A percentile compares a stretch with the other conserved stretches of the same genome.
Conservation (phyloP, 2,329 filamentous ascomycete species). For the Exserohilum rostratum region DNA sequence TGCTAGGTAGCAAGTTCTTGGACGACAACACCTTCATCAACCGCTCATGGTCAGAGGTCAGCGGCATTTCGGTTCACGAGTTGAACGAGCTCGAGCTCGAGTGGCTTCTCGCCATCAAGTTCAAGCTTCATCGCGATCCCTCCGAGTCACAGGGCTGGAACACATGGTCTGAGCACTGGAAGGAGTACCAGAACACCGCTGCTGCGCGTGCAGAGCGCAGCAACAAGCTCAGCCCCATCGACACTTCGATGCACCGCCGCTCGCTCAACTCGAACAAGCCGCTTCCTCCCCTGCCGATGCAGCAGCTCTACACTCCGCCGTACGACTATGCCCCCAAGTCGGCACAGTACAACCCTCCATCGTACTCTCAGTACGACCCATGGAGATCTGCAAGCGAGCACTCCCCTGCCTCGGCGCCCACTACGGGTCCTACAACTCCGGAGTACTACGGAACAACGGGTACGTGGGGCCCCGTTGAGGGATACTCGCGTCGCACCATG, state of each 20-base stretch:
- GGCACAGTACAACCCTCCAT: constrained; percentile 45
- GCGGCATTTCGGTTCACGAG: constrained; percentile 82
- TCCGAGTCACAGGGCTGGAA: constrained; percentile 74
- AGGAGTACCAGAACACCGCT: constrained; percentile 63
- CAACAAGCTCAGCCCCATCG: constrained; percentile 64
- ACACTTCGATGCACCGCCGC: constrained; percentile 66
- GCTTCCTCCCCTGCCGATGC: constrained; percentile 46
- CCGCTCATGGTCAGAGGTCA: constrained; percentile 94
- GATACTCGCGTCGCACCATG: constrained; percentile 51
- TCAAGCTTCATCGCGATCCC: constrained; percentile 85
- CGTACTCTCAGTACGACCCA: constrained; percentile 50
- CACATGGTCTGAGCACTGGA: constrained; percentile 70
- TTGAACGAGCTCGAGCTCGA: constrained; percentile 86
- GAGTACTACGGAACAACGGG: constrained; percentile 58
- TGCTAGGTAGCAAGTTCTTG: constrained; percentile 92
- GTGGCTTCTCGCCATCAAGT: constrained; percentile 83
- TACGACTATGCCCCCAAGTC: constrained; percentile 47
- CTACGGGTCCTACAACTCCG: constrained; percentile 61
- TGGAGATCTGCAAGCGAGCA: constrained; percentile 52
- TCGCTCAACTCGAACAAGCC: constrained; percentile 55
- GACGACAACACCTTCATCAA: constrained; percentile 99
- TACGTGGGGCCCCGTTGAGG: constrained; percentile 55
- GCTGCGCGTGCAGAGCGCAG: constrained; percentile 47
- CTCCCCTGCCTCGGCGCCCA: constrained; percentile 61
- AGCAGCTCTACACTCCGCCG: constrained; percentile 48